A percentile compares a stretch with the other conserved stretches of the same genome.
These are phyloP conservation scores for Dovyalis caffra DNA, from an alignment of 345 rosid genomes.

Conservation along the genomic window DNA sequence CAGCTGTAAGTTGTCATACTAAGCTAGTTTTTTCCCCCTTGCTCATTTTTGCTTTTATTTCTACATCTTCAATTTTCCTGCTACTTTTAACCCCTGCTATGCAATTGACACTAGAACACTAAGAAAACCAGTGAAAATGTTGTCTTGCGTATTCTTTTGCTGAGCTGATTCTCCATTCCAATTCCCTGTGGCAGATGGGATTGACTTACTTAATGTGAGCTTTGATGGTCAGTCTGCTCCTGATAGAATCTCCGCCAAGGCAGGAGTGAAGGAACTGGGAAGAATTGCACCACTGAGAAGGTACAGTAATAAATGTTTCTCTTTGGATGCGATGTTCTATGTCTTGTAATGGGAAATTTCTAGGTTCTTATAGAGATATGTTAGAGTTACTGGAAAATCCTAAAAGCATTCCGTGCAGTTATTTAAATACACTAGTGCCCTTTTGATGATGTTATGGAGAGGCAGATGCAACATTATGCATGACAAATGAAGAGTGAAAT, in stretches of 20 bases:
- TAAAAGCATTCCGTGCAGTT: not conserved
- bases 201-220: slow-evolving; percentile 89
- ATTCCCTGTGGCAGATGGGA: slow-evolving; percentile 53
- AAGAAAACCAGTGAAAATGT: not conserved
- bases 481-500: not conserved
- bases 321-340: not conserved
- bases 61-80: not conserved
- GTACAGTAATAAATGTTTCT: slow-evolving; percentile 29
- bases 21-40: not conserved
- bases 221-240: slow-evolving; percentile 91
- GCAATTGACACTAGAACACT: not conserved
- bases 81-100: not conserved
- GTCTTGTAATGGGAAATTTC: not conserved
- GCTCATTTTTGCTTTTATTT: too few relatives aligned
- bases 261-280: slow-evolving; percentile 69
- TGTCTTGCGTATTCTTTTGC: slow-evolving; percentile 4
- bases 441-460: too few relatives aligned
- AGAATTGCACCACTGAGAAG: slow-evolving; percentile 73
- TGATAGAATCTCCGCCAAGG: slow-evolving; percentile 80
- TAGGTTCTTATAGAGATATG: not conserved
- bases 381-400: not conserved
- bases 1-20: slow-evolving; percentile 44
- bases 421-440: not conserved
- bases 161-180: slow-evolving; percentile 7
- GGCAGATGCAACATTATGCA: too few relatives aligned